Conservation (phyloP, 2,329 filamentous ascomycete genomes). For the Kalaharituber pfeilii region DNA sequence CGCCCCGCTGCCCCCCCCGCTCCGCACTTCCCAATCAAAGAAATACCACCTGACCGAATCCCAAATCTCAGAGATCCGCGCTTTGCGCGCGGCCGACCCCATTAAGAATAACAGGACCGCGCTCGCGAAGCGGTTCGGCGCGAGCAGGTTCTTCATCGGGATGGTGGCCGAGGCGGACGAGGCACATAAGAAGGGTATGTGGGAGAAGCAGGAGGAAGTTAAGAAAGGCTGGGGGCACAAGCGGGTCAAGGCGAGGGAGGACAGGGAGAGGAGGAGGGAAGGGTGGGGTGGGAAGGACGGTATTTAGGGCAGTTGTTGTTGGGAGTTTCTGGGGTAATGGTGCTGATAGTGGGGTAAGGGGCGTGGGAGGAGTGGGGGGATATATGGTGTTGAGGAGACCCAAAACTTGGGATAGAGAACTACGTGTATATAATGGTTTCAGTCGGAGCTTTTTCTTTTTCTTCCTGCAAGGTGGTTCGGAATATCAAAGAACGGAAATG, state of each 20-base stretch:
- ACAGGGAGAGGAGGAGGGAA: conserved; percentile 41
- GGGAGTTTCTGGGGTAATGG: background rate
- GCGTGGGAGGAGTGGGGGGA: background rate
- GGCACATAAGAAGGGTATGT: conserved; percentile 33
- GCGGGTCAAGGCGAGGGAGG: conserved; percentile 43
- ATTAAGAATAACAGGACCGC: conserved; percentile 41
- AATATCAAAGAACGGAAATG: too few species aligned
- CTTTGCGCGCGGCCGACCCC: conserved; percentile 38
- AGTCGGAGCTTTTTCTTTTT: too few species aligned
- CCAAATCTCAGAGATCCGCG: conserved; percentile 43
- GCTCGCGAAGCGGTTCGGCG: conserved; percentile 45
- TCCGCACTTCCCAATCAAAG: conserved; percentile 37
- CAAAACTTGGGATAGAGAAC: too few species aligned
- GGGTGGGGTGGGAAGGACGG: conserved; percentile 43
- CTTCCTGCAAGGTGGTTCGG: too few species aligned
- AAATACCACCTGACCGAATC: conserved; percentile 42
- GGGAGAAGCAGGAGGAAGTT: conserved; percentile 34
- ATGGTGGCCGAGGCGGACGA: conserved; percentile 39
- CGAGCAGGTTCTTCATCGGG: conserved; percentile 44
- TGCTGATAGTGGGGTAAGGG: background rate
- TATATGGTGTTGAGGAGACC: too few species aligned
- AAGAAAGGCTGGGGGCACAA: conserved; percentile 44
- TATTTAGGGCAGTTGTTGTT: background rate
- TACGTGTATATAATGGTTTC: too few species aligned
- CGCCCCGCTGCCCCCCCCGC: conserved; percentile 31